Evolutionary conservation across 2,329 filamentous ascomycete species (phyloP).

Genomic region (Colletotrichum orbiculare): DNA sequence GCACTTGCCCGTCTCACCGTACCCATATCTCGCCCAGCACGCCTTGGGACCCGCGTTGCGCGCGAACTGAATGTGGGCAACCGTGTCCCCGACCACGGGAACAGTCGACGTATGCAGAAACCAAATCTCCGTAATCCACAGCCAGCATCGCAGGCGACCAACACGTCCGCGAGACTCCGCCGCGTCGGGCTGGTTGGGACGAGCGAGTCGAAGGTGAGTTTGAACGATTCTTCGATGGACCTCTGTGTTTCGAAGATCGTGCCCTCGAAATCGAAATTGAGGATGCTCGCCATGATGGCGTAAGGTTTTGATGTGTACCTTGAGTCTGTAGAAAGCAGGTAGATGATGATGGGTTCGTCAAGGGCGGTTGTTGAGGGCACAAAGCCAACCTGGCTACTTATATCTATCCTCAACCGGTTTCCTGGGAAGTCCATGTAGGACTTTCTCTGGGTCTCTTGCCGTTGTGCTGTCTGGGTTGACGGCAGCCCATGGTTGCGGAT

Average conservation of each 20-base stretch:
- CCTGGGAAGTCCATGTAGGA: too few species aligned
- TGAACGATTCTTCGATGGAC: conserved; percentile 35
- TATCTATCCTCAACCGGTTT: too few species aligned
- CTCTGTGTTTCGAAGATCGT: conserved; percentile 37
- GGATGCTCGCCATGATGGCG: conserved; percentile 24
- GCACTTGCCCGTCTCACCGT: not conserved
- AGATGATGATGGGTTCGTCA: too few species aligned
- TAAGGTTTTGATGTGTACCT: not conserved
- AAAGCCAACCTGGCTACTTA: too few species aligned
- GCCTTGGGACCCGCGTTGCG: conserved; percentile 32
- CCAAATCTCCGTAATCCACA: not conserved
- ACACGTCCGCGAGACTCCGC: conserved; percentile 20
- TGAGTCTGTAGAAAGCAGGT: too few species aligned
- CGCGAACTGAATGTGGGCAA: conserved; percentile 35
- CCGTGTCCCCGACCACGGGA: conserved; percentile 37
- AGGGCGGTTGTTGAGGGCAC: too few species aligned
- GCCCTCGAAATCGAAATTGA: conserved; percentile 37
- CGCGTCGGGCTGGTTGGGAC: conserved; percentile 16
- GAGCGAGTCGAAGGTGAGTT: conserved; percentile 34
- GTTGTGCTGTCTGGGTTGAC: too few species aligned
- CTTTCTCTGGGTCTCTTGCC: too few species aligned
- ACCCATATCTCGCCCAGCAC: conserved; percentile 35
- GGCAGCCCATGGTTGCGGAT: too few species aligned
- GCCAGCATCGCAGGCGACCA: conserved; percentile 33
- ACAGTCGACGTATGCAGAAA: conserved; percentile 13